Percentiles rank a stretch among this genome's conserved stretches.
phyloP scores from a whole-genome alignment of 352 stramenopile genomes.

The Globisporangium barbulae region DNA sequence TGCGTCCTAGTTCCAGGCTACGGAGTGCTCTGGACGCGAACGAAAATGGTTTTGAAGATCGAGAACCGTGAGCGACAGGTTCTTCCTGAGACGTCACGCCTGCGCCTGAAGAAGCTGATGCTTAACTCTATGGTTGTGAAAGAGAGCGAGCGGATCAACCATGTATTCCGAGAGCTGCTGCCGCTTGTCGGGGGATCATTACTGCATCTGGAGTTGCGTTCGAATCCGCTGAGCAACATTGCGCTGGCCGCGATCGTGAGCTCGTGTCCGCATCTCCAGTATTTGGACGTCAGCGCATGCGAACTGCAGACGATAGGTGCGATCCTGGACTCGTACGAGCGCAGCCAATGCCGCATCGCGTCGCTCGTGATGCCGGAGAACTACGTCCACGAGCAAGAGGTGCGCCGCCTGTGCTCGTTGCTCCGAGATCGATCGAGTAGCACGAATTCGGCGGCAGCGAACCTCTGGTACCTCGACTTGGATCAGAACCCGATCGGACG shows the following conservation, averaged over 20 bases:
- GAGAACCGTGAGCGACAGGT: not conserved
- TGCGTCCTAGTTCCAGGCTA: constrained; percentile 35
- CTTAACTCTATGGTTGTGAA: constrained; percentile 30
- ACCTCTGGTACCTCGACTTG: constrained; percentile 28
- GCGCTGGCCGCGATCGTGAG: constrained; percentile 26
- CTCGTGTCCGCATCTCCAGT: constrained; percentile 28
- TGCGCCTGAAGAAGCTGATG: constrained; percentile 25
- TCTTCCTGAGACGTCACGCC: not conserved
- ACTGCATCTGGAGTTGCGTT: constrained; percentile 25
- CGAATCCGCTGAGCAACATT: constrained; percentile 23
- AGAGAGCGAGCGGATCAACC: constrained; percentile 8
- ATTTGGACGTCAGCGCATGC: constrained; percentile 40
- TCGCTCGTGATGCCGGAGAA: constrained; percentile 40
- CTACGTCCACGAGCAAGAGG: constrained; percentile 24
- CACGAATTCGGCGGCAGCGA: constrained; percentile 10
- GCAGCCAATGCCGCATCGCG: constrained; percentile 20
- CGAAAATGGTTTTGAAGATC: not conserved
- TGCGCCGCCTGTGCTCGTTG: constrained; percentile 25
- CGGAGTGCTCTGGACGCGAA: constrained; percentile 26
- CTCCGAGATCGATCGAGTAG: constrained; percentile 17
- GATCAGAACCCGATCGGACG: constrained; percentile 33
- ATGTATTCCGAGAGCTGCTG: constrained; percentile 22
- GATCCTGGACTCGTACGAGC: constrained; percentile 25
- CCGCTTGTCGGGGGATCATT: constrained; percentile 21
- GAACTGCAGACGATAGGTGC: constrained; percentile 28